Percentiles rank a stretch among this genome's conserved stretches.
These are phyloP conservation scores for Knufia petricola DNA, from an alignment of 2,329 filamentous ascomycete genomes.

Conservation along the genomic window DNA sequence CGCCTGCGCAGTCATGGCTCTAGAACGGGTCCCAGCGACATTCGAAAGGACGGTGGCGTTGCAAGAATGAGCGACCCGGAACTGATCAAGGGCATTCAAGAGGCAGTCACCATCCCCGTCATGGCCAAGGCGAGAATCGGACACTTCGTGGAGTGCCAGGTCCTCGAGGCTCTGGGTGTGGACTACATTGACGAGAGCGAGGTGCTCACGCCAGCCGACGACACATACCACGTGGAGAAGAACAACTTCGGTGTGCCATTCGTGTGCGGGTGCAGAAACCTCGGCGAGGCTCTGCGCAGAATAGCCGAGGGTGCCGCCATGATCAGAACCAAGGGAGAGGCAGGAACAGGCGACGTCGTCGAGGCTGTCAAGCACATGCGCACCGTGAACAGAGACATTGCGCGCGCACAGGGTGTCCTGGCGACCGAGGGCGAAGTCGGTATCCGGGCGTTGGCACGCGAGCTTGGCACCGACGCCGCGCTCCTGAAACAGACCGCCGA, in stretches of 20 bases:
- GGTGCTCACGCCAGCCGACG: constrained; percentile 90
- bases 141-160: constrained; percentile 95
- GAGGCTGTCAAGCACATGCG: constrained; percentile 96
- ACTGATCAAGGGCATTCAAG: constrained; percentile 94
- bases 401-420: constrained; percentile 53
- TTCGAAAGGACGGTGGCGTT: constrained; percentile 82
- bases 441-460: constrained; percentile 67
- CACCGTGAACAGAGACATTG: constrained; percentile 74
- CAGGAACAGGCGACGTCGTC: constrained; percentile 91
- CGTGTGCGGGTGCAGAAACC: constrained; percentile 89
- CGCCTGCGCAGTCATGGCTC: constrained; percentile 93
- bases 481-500: constrained; percentile 80
- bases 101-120: constrained; percentile 88
- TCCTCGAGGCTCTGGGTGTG: constrained; percentile 86
- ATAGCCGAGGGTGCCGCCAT: constrained; percentile 93
- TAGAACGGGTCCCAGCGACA: constrained; percentile 97
- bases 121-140: constrained; percentile 99
- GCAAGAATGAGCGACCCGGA: constrained; percentile 92
- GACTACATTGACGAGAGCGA: constrained; percentile 99
- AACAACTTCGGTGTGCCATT: constrained; percentile 73
- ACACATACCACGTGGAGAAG: constrained; percentile 87
- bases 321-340: constrained; percentile 98
- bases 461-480: constrained; percentile 67
- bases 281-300: constrained; percentile 83
- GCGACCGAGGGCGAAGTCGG: constrained; percentile 51